Percentiles rank a stretch among this genome's conserved stretches.
Evolutionary conservation across 192 early-diverging fungal species (phyloP).

Genomic region (Entomortierella lignicola): DNA sequence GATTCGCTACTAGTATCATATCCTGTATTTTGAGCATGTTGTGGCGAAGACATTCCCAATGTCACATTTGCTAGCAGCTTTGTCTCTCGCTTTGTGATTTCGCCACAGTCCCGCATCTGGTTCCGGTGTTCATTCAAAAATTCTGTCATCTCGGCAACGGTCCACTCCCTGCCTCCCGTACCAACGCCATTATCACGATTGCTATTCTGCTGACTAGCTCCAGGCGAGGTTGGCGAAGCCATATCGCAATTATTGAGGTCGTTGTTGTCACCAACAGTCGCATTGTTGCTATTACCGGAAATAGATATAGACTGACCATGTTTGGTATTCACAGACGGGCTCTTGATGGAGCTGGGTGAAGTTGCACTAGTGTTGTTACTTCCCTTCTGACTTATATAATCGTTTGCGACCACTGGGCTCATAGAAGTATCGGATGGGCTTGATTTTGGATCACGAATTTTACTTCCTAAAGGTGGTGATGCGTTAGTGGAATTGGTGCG

Average conservation of each 20-base stretch:
- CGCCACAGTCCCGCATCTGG: slow-evolving; percentile 70
- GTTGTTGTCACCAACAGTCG: not conserved
- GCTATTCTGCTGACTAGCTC: not conserved
- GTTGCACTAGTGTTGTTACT: not conserved
- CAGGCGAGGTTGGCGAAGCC: slow-evolving; percentile 31
- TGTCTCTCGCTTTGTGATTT: slow-evolving; percentile 75
- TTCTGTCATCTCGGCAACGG: slow-evolving; percentile 58
- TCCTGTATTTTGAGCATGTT: slow-evolving; percentile 22
- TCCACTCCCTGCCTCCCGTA: not conserved
- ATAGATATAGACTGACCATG: slow-evolving; percentile 11
- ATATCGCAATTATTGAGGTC: slow-evolving; percentile 5
- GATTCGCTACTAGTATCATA: slow-evolving; percentile 28
- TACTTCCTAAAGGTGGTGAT: slow-evolving; percentile 15
- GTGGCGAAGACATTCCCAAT: slow-evolving; percentile 62
- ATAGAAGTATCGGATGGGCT: slow-evolving; percentile 16
- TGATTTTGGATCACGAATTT: slow-evolving; percentile 10
- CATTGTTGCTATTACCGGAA: slow-evolving; percentile 7
- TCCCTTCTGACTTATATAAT: slow-evolving; percentile 37
- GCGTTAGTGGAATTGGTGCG: slow-evolving; percentile 21
- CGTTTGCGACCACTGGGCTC: slow-evolving; percentile 15
- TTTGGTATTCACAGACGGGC: slow-evolving; percentile 34
- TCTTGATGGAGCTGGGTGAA: slow-evolving; percentile 10
- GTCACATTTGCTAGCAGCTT: slow-evolving; percentile 71
- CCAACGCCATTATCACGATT: not conserved
- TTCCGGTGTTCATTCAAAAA: slow-evolving; percentile 75